These are phyloP conservation scores for Dioscorea cayenensis DNA, from an alignment of 116 monocot genomes.

Conservation along the genomic window DNA sequence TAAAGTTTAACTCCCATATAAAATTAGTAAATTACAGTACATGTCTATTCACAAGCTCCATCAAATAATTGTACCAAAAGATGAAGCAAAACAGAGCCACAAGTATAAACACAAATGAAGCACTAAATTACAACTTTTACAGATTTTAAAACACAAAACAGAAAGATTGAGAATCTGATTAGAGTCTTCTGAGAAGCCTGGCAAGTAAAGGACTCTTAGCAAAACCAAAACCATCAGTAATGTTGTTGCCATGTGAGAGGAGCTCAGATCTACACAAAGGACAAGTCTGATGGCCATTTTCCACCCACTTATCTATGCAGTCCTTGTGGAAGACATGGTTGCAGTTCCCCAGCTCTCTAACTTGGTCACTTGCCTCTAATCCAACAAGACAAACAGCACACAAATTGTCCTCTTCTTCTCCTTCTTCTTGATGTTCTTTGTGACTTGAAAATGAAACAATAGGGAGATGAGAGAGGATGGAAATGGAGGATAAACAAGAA, in stretches of 20 bases:
- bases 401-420: background rate
- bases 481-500: background rate
- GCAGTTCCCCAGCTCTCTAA: constrained; percentile 3
- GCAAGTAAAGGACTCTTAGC: background rate
- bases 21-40: no score
- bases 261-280: constrained; percentile 4
- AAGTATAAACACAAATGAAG: no score
- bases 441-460: background rate
- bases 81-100: no score
- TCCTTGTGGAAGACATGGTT: background rate
- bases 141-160: no score
- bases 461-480: background rate
- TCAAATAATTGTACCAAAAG: no score
- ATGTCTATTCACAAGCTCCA: no score
- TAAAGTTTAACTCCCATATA: no score
- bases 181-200: background rate
- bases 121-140: no score
- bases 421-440: background rate
- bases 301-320: constrained; percentile 12
- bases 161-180: background rate
- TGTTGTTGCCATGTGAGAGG: no score
- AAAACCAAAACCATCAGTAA: background rate
- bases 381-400: background rate
- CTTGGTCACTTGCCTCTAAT: background rate
- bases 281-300: background rate